phyloP scores from a whole-genome alignment of 805 yeast genomes.

The Ogataea methylovora region DNA sequence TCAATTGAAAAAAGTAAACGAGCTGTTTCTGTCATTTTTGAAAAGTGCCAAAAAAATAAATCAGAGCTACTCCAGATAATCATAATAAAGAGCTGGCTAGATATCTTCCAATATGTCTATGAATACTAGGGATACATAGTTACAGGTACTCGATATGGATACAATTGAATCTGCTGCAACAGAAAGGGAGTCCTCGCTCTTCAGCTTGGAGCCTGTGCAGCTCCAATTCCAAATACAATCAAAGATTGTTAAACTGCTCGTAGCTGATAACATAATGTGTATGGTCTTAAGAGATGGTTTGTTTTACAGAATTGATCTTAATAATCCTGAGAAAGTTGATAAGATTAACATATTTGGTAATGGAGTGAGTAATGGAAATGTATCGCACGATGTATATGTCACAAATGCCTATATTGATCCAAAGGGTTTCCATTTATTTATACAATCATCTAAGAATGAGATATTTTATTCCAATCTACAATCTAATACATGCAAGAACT shows the following conservation, averaged over 20 bases:
- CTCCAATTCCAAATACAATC: slow-evolving; percentile 23
- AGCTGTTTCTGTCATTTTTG: too few relatives aligned
- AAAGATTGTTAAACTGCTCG: slow-evolving; percentile 42
- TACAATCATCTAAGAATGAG: slow-evolving; percentile 38
- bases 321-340: slow-evolving; percentile 53
- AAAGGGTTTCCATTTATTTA: slow-evolving; percentile 43
- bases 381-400: slow-evolving; percentile 3
- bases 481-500: slow-evolving; percentile 30
- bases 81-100: too few relatives aligned
- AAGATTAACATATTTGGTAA: slow-evolving; percentile 27
- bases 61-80: too few relatives aligned
- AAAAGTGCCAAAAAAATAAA: too few relatives aligned
- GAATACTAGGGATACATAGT: too few relatives aligned
- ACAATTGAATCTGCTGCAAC: slow-evolving; percentile 10
- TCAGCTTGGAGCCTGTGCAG: slow-evolving; percentile 25
- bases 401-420: slow-evolving; percentile 39
- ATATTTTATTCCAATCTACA: slow-evolving; percentile 39
- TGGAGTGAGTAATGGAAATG: slow-evolving; percentile 10
- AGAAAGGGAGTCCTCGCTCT: slow-evolving; percentile 4
- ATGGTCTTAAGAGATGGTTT: slow-evolving; percentile 45
- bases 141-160: too few relatives aligned
- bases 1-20: too few relatives aligned
- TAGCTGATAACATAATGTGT: slow-evolving; percentile 46
- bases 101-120: too few relatives aligned
- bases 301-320: slow-evolving; percentile 59